Conservation (phyloP, 2,329 filamentous ascomycete species). For the Biscogniauxia mediterranea region DNA sequence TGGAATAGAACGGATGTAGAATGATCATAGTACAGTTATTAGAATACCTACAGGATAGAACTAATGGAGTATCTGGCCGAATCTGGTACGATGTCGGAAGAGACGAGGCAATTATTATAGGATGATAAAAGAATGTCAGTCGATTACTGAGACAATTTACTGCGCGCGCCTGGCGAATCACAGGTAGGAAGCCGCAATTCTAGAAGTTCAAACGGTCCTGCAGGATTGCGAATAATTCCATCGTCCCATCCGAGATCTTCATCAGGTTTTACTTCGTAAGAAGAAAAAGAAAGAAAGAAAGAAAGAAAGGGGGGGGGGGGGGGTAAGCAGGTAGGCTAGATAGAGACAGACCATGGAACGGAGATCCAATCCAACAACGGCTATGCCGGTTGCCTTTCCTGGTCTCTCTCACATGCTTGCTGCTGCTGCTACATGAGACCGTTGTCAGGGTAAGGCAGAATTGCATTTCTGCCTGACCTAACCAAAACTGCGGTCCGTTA, state of each 20-base stretch:
- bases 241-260: neutral
- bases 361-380: neutral
- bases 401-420: neutral
- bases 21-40: neutral
- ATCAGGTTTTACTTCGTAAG: neutral
- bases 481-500: neutral
- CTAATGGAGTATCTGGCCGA: no score
- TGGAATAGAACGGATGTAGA: neutral
- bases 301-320: no score
- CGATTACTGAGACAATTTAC: neutral
- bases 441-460: neutral
- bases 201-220: neutral
- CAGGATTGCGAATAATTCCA: no score
- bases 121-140: conserved; percentile 6
- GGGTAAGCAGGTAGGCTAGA: neutral
- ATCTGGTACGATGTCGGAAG: neutral
- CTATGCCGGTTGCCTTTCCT: neutral
- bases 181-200: neutral
- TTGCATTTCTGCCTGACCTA: neutral
- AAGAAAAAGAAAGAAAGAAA: neutral
- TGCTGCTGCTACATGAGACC: no score
- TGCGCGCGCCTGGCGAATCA: neutral
- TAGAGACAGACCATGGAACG: neutral
- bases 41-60: no score
- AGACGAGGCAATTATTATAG: neutral